Evolutionary conservation across 805 yeast genomes (phyloP), one percentile per base, ranked within the genome.

Genomic region (Metschnikowia lochheadii): DNA sequence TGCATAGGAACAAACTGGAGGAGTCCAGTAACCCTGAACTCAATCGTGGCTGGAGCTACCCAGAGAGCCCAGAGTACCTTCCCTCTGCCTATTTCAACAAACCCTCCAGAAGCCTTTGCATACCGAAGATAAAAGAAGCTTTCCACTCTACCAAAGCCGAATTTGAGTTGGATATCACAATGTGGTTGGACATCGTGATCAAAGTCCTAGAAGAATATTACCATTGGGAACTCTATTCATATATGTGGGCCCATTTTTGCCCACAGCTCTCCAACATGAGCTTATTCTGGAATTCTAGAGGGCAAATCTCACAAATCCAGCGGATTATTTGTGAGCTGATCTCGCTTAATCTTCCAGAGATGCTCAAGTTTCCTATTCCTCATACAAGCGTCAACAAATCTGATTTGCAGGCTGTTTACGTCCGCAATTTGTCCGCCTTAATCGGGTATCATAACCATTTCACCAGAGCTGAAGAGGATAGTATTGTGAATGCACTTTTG

Each of bases 141-240:
- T 17, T 35, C n/a, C 17, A 40, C 15, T 18, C 35, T 8, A 10
- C n/a, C 7, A 20, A 21, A 13, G 18, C 45, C 5, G 40, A 26
- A 7, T 7, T 26, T 18, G 49, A 54, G 20, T 55, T 83, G 20
- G 81, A 80, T 53, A 67, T 81, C n/a, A 60, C 73, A 4, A 61
- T 63, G 14, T 80, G 90, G 85, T 63, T 85, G 7, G 60, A 70
- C 0, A 52, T 82, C 11, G 79, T 83, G 5, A 62, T 78, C 10
- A 66, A 69, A 6, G 70, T 83, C 0, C 60, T 87, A 55, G 77
- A 77, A 11, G 69, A 72, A 3, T 82, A 82, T 37, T 71, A 79
- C 15, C 77, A 79, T 52, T 87, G 92, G 94, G 92, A 85, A 54
- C 62, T 81, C 0, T 87, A 83, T 63, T 81, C 90, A 0, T 85